Conservation (phyloP, 805 yeast species). For the Ogataea ramenticola region DNA sequence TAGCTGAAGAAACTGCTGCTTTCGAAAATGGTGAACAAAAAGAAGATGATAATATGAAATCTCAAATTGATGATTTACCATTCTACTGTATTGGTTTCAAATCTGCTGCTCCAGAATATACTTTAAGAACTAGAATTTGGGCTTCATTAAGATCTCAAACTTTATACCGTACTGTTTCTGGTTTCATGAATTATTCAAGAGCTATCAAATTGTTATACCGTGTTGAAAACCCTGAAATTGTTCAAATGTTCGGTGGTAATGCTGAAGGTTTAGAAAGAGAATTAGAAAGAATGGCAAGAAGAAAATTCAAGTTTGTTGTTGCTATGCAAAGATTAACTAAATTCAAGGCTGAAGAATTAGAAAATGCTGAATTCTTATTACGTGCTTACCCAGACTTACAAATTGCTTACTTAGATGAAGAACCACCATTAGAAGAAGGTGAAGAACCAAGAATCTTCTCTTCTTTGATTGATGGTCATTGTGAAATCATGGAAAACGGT, state of each 20-base stretch:
- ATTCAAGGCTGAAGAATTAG: conserved; percentile 67
- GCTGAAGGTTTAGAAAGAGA: conserved; percentile 95
- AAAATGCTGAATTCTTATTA: conserved; percentile 72
- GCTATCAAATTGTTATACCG: conserved; percentile 90
- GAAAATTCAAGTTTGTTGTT: conserved; percentile 75
- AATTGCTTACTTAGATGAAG: conserved; percentile 93
- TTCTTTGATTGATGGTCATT: conserved; percentile 74
- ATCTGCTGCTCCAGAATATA: conserved; percentile 95
- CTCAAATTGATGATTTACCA: conserved; percentile 86
- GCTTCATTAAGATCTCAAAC: conserved; percentile 97
- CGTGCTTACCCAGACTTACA: conserved; percentile 81
- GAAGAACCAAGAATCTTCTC: conserved; percentile 70
- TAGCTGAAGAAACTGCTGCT: conserved; percentile 91
- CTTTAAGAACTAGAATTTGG: conserved; percentile 96
- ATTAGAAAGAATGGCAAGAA: conserved; percentile 80
- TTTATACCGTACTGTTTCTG: conserved; percentile 91
- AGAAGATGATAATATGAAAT: conserved; percentile 61
- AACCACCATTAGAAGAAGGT: conserved; percentile 65
- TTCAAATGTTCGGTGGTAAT: conserved; percentile 97
- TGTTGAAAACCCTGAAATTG: conserved; percentile 92
- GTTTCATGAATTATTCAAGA: conserved; percentile 97
- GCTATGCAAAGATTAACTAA: conserved; percentile 80
- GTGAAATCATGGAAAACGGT: conserved; percentile 65
- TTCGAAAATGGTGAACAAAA: conserved; percentile 57
- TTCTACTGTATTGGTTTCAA: conserved; percentile 96